Base-by-base conservation (phyloP, 2,329 filamentous ascomycete genomes). In the Aspergillus sp. region DNA sequence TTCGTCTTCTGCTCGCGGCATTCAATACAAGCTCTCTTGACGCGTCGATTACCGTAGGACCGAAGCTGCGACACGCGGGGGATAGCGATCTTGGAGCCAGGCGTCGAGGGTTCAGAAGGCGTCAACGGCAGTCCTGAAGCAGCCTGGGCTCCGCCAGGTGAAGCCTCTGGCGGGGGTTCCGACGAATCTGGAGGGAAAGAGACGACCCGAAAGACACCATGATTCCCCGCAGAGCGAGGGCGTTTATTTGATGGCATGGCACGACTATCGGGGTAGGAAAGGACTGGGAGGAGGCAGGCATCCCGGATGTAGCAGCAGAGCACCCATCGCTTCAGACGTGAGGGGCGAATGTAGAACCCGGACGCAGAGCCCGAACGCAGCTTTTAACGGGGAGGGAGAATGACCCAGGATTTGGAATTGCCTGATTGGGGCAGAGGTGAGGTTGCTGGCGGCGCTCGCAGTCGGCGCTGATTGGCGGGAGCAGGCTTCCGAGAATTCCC, bases 1-100 rank as follows among this genome's bases (percentile, higher is more conserved):
- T 78, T 79, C 51, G 74, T 76, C 63, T 79, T 79, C 48, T 76
- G 71, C 42, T 76, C 72, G 11, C 76, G 74, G 59, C 77, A 79
- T 49, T 75, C 74, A 59, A 79, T 76, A 55, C 77, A 79, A 6
- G 77, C 76, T 41, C 67, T 68, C 53, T 69, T 71, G 36, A 73
- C 71, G 22, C 72, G 70, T 48, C 69, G 68, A 34, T 64, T 70
- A 48, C 55, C 66, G 62, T 58, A 66, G 48, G 39, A 60, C 57
- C 62, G 63, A 11, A 63, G 44, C 36, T 62, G 62, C 12, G 63
- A 54, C 5, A 61, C 60, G 30, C 70, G 63, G n/a, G 70, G 70
- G 12, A 73, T 73, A 18, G 67, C 57, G 7, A 73, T 66, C 58
- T 72, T 73, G 8, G 51, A 53, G 34, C 15, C 11, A n/a, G 51